Base-by-base conservation (phyloP, 2,329 filamentous ascomycete genomes). In the Uncinocarpus reesii region DNA sequence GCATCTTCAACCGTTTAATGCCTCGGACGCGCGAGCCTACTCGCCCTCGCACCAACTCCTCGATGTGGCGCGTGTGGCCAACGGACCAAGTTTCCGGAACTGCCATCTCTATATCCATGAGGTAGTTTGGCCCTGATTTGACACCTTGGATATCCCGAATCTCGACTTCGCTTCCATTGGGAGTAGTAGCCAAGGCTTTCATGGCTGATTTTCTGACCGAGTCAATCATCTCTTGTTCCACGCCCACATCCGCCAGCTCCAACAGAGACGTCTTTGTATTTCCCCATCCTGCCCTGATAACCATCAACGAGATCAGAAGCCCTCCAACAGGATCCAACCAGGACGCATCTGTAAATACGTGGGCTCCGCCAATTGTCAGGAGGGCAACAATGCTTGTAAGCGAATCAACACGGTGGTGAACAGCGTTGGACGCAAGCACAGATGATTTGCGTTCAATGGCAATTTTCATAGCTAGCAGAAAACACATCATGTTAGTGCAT, bases 241-340 rank as follows among this genome's bases (percentile, higher is more conserved):
- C 83, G 46, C 84, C 81, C 47, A 84, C 82, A 65, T 98, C 92
- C n/a, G 86, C 88, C 31, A 98, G 74, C 67, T 98, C 92, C 59
- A 87, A 77, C 8, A 98, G 71, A 4, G 92, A 83, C 10, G 83
- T 76, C 47, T 81, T 73, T 0, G 88, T 95, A 69, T 98, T 98
- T 55, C 80, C 80, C 71, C 79, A 84, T 18, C 92, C 92, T 35
- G 89, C 92, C 60, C 84, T 85, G 55, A 96, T 83, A 26, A 98
- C 90, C 79, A 98, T 84, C 52, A 90, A 71, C 11, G 89, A 95
- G 58, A 98, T 96, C 50, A 95, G 71, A 3, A 98, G 75, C 7
- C 92, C 89, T 48, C 92, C 92, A 24, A 96, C 84, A 7, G 92
- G 89, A 65, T 98, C 92, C 43, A 96, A 75, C 89, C 92, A 96